A percentile compares a stretch with the other conserved stretches of the same genome.
These are phyloP conservation scores for Nitzschia sp. DNA, from an alignment of 108 stramenopile species.

Conservation along the genomic window DNA sequence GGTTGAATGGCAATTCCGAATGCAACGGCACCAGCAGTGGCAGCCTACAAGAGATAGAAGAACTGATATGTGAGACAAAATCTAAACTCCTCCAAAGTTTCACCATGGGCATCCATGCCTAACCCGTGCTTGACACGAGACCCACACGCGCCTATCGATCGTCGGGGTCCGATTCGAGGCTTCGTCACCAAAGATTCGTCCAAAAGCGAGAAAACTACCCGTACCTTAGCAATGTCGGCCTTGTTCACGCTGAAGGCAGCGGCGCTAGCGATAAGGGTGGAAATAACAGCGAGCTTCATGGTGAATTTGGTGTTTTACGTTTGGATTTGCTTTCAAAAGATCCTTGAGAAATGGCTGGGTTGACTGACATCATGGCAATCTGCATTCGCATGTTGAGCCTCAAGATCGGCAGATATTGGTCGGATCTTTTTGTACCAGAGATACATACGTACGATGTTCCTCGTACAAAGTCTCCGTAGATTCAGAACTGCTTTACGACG, in stretches of 20 bases:
- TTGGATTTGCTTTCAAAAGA: conserved; percentile 3
- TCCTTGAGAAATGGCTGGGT: neutral
- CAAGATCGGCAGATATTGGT: conserved; percentile 3
- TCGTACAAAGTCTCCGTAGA: neutral
- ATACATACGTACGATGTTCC: neutral
- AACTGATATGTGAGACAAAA: neutral
- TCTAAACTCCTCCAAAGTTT: neutral
- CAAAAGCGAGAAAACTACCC: conserved; percentile 1
- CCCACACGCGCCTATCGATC: neutral
- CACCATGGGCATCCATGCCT: too few species aligned
- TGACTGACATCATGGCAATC: conserved; percentile 5
- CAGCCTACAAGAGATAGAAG: conserved; percentile 51
- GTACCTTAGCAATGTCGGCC: conserved; percentile 53
- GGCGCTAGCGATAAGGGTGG: conserved; percentile 76
- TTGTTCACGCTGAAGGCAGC: conserved; percentile 68
- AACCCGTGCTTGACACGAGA: conserved; percentile 6
- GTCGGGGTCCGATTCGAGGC: conserved; percentile 6
- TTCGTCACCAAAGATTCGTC: neutral
- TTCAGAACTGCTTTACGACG: too few species aligned
- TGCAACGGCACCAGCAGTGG: conserved; percentile 71
- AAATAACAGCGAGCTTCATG: conserved; percentile 81
- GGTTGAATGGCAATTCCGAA: conserved; percentile 67
- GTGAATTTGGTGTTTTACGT: conserved; percentile 37
- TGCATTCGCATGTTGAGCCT: neutral
- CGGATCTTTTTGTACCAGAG: neutral